Conservation (phyloP, 768 basidiomycete genomes). For the Lactifluus pinguis region DNA sequence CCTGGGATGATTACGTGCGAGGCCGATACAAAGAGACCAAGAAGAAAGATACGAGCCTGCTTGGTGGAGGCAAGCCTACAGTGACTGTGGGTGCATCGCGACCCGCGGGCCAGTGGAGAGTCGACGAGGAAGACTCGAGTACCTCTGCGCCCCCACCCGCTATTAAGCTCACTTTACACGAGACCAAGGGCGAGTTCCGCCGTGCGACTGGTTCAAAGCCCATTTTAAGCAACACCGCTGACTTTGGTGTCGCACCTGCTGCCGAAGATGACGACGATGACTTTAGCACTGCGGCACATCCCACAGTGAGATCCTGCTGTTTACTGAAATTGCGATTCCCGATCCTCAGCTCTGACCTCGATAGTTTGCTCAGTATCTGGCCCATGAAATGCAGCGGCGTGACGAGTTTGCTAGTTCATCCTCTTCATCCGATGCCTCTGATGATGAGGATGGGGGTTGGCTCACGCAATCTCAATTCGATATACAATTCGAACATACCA, state of each 20-base stretch:
- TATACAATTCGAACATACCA: constrained; percentile 21
- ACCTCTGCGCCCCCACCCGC: constrained; percentile 4
- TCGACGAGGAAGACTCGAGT: constrained; percentile 44
- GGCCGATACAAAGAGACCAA: constrained; percentile 84
- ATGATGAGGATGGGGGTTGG: constrained; percentile 74
- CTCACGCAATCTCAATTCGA: constrained; percentile 68
- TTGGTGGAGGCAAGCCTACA: constrained; percentile 81
- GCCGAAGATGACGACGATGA: constrained; percentile 39
- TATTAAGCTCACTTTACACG: constrained; percentile 18
- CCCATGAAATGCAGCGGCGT: constrained; percentile 59
- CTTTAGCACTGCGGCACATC: constrained; percentile 33
- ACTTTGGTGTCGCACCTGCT: constrained; percentile 48
- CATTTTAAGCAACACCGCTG: constrained; percentile 45
- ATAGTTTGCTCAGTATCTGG: constrained; percentile 75
- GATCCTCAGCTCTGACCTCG: background rate
- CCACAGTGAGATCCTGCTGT: constrained; percentile 32
- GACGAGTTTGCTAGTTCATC: constrained; percentile 46
- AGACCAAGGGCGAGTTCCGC: constrained; percentile 49
- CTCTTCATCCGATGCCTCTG: constrained; percentile 37
- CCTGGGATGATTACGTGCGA: constrained; percentile 87
- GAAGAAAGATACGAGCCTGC: constrained; percentile 62
- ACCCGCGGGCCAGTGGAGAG: constrained; percentile 44
- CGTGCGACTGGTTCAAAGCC: constrained; percentile 37
- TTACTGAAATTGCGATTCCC: background rate
- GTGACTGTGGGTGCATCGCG: constrained; percentile 25